Evolutionary conservation across 2,329 filamentous ascomycete genomes (phyloP), one percentile per base, ranked within the genome.

Genomic region (Ascosphaera apis): DNA sequence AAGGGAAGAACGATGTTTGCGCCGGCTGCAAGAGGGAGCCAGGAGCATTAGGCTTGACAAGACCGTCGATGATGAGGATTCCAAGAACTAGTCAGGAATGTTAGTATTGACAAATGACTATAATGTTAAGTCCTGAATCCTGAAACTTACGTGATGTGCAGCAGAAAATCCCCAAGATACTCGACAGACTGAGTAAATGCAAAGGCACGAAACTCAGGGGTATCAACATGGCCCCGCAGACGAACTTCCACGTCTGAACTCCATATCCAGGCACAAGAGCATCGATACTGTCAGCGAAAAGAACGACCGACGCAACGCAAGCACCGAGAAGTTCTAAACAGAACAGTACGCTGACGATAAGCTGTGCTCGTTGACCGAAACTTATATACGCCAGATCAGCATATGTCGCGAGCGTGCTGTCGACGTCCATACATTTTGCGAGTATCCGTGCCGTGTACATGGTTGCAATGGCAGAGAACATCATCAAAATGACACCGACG

Each of bases 301-400:
- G 67, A 15, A 92, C 80, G 21, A 91, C 69, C 3, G 92, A 65
- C 2, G 86, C 86, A 19, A 95, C 84, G 49, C 81, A 91, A 15
- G 83, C 80, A 5, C 79, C 84, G 21, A 92, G 56, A 17, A 95
- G 65, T 54, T 95, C 86, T 31, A 95, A 53, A 8, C 75, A 83
- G 57, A 95, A 95, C 12, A 95, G 63, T 1, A 91, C 61, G 41
- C 82, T 91, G 5, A 81, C 86, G 19, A 77, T 67, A 23, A 92
- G 62, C 25, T 86, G 75, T 25, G 83, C 86, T 39, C 69, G 74
- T 12, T 73, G 69, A 6, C 86, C 86, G 53, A 91, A 93, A 15
- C 82, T 84, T 45, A 91, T 76, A 48, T 77, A 93, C 2, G 86
- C 88, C 34, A 95, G 62, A 50, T 95, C 86, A 23, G 84, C 88